phyloP scores from a whole-genome alignment of 139 green algal species.

The Tetraselmis chui region DNA sequence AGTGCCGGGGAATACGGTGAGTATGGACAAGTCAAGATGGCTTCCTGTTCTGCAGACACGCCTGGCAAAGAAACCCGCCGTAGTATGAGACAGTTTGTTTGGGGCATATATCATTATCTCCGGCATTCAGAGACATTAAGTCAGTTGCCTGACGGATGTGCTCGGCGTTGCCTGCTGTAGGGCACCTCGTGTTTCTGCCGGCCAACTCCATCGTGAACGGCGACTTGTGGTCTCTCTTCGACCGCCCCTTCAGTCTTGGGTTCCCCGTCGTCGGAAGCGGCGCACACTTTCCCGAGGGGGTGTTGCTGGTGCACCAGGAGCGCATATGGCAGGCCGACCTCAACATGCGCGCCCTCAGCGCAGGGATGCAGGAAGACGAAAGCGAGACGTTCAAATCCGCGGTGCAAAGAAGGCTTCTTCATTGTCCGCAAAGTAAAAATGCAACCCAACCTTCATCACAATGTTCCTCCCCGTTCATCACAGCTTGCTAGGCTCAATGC shows the following conservation, averaged over 20 bases:
- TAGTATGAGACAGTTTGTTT: no score
- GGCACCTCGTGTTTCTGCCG: neutral
- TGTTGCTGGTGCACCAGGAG: neutral
- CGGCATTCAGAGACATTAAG: no score
- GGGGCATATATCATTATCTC: no score
- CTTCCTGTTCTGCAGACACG: no score
- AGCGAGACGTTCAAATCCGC: neutral
- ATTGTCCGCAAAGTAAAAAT: neutral
- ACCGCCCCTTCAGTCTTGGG: neutral
- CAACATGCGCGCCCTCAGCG: neutral
- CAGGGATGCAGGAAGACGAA: neutral
- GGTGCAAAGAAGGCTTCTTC: neutral
- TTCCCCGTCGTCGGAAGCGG: neutral
- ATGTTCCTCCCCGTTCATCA: no score
- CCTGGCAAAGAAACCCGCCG: no score
- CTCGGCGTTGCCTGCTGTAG: neutral
- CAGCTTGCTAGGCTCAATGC: no score
- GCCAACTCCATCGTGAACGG: neutral
- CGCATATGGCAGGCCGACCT: neutral
- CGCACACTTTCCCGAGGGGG: neutral
- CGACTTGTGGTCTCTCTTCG: neutral
- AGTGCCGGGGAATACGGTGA: neutral
- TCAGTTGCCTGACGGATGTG: no score
- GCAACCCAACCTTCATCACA: no score
- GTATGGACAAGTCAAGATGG: no score